These are phyloP conservation scores for Coniochaeta ligniaria DNA, from an alignment of 2,329 filamentous ascomycete genomes.

Conservation along the genomic window DNA sequence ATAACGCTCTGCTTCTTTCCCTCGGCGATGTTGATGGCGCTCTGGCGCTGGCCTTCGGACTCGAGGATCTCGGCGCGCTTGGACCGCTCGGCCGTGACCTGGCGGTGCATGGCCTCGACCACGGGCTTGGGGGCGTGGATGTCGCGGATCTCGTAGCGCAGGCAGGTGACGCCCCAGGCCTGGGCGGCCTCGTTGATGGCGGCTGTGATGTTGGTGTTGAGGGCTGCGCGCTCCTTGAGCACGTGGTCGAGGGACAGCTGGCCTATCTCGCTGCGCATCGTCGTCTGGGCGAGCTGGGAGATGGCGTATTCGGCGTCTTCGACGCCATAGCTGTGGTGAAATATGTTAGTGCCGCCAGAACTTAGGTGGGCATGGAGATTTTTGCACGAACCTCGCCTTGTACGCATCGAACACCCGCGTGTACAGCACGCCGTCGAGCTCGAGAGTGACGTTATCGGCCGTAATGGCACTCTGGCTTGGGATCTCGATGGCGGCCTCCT, in stretches of 20 bases:
- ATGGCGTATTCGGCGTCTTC: slow-evolving; percentile 99
- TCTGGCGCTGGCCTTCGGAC: slow-evolving; percentile 93
- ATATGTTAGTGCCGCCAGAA: background rate
- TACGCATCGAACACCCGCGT: slow-evolving; percentile 96
- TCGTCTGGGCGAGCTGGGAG: slow-evolving; percentile 94
- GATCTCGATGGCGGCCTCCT: slow-evolving; percentile 94
- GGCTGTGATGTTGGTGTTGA: slow-evolving; percentile 97
- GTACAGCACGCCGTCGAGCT: slow-evolving; percentile 92
- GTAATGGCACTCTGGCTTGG: slow-evolving; percentile 97
- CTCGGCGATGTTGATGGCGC: slow-evolving; percentile 97
- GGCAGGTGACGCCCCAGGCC: slow-evolving; percentile 92
- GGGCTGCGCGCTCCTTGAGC: slow-evolving; percentile 88
- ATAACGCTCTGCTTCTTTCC: slow-evolving; percentile 96
- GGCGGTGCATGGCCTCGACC: slow-evolving; percentile 95
- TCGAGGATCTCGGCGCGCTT: slow-evolving; percentile 98
- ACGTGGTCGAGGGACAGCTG: slow-evolving; percentile 96
- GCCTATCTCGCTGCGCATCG: slow-evolving; percentile 97
- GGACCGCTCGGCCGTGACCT: slow-evolving; percentile 93
- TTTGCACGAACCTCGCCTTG: slow-evolving; percentile 69
- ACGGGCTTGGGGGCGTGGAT: slow-evolving; percentile 93
- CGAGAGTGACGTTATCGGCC: slow-evolving; percentile 94
- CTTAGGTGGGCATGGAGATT: no score
- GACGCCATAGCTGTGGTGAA: slow-evolving; percentile 71
- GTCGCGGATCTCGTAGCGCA: slow-evolving; percentile 96
- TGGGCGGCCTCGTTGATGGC: slow-evolving; percentile 97